phyloP scores from a whole-genome alignment of 2,329 filamentous ascomycete genomes.

The Pseudodiploospora longispora region DNA sequence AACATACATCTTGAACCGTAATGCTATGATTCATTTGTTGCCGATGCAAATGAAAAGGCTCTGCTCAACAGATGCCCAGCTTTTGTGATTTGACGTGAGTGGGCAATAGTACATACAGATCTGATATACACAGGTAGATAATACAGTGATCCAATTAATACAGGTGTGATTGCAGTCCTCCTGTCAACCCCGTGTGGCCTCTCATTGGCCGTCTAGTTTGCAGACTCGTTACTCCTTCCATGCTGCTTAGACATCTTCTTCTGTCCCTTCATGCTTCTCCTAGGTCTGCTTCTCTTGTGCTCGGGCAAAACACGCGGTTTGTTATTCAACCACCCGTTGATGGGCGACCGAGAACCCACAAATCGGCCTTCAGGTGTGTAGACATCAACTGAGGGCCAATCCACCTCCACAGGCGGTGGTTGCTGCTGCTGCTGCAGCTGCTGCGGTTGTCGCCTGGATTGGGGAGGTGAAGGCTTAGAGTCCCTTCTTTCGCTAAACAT shows the following conservation, averaged over 20 bases:
- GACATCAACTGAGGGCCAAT: constrained; percentile 70
- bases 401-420: constrained; percentile 19
- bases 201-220: too few species aligned
- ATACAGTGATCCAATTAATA: too few species aligned
- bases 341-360: constrained; percentile 56
- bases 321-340: constrained; percentile 62
- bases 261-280: constrained; percentile 60
- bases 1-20: too few species aligned
- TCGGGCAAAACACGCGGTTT: constrained; percentile 44
- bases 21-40: too few species aligned
- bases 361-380: constrained; percentile 81
- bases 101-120: too few species aligned
- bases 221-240: constrained; percentile 15
- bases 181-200: too few species aligned
- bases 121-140: too few species aligned
- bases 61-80: too few species aligned
- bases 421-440: neutral
- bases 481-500: constrained; percentile 20
- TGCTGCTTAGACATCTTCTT: constrained; percentile 33
- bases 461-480: constrained; percentile 3
- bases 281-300: constrained; percentile 48
- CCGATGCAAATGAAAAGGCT: too few species aligned
- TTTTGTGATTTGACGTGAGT: too few species aligned
- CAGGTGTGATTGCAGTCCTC: too few species aligned
- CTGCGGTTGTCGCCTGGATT: constrained; percentile 3